Base-by-base conservation (phyloP, 208 protist genomes). In the Herpetomonas muscarum region DNA sequence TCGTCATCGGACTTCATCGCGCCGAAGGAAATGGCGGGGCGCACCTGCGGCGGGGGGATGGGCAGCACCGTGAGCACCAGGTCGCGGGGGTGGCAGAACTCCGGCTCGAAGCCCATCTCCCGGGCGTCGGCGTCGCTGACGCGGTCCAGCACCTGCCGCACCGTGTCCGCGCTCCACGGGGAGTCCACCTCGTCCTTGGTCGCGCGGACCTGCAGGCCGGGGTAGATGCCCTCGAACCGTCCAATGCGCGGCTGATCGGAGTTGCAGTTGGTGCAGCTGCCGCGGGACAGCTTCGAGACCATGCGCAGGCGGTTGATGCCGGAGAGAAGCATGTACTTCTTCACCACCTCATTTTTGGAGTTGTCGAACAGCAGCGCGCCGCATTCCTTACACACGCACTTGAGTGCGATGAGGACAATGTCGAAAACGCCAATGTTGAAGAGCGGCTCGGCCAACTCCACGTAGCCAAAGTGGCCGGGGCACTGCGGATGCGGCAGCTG, bases 381-480 rank as follows among this genome's bases (percentile, higher is more conserved):
- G 67, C 98, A 99, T 59, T 90, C 74, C 73, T 90, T 97, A 85
- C 98, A 99, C 6, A 99, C 96, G 67, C 96, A 99, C 49, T 92
- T 86, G 21, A 99, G 70, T 4, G 97, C 76, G 47, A 98, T 92
- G 36, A 98, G 41, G 19, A 98, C 79, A n/a, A 89, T 75, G 19
- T 95, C 79, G 26, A 99, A 79, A 51, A 98, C 98, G 24, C 95
- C 92, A 51, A 98, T 82, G 76, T 99, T 97, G 76, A 98, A 99
- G 30, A 99, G 85, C 7, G 98, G 98, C 73, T 97, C 87, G 5
- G 81, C 90, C 4, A 99, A 90, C 36, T 98, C 92, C 12, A 99
- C 78, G 76, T 99, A 96, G n/a, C 98, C 98, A 73, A 99, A 99
- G 77, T 99, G 98, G 9, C 98, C 98, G 2, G 97, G 97, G 65